These are phyloP conservation scores for Pichia sp. DNA, from an alignment of 1,139 yeast species.

Conservation along the genomic window DNA sequence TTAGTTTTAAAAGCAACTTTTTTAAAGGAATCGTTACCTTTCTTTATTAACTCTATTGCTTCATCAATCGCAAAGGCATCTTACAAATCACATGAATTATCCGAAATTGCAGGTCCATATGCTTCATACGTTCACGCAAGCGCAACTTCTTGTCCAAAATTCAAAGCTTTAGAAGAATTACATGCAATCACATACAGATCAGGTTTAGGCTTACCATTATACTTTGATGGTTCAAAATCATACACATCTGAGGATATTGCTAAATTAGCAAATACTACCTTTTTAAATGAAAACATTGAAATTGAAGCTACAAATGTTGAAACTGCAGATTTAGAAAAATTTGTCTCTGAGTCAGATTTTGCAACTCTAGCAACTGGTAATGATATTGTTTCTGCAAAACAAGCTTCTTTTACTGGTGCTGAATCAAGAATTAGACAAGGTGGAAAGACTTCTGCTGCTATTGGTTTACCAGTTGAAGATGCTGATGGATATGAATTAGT, in stretches of 20 bases:
- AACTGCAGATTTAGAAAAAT: slow-evolving; percentile 60
- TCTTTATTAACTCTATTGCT: slow-evolving; percentile 81
- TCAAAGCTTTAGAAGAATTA: slow-evolving; percentile 68
- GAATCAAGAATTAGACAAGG: slow-evolving; percentile 65
- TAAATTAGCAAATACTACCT: slow-evolving; percentile 60
- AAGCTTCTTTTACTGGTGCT: slow-evolving; percentile 50
- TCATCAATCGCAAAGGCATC: slow-evolving; percentile 67
- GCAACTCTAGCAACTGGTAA: slow-evolving; percentile 57
- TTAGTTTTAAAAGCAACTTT: slow-evolving; percentile 74
- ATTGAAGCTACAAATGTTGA: slow-evolving; percentile 71
- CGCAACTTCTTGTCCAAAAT: slow-evolving; percentile 47
- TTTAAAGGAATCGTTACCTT: slow-evolving; percentile 84
- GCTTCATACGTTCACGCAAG: slow-evolving; percentile 52
- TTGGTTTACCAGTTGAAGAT: slow-evolving; percentile 74
- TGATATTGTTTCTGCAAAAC: slow-evolving; percentile 33
- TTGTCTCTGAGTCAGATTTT: slow-evolving; percentile 64
- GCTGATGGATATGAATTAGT: slow-evolving; percentile 67
- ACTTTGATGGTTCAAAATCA: slow-evolving; percentile 50
- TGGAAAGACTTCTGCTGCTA: slow-evolving; percentile 65
- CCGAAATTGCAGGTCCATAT: slow-evolving; percentile 76
- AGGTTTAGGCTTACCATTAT: slow-evolving; percentile 83
- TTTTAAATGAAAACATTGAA: slow-evolving; percentile 64
- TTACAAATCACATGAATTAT: slow-evolving; percentile 75
- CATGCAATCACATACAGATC: slow-evolving; percentile 78
- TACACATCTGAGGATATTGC: slow-evolving; percentile 60